phyloP scores from a whole-genome alignment of 768 basidiomycete species.

The Hygrophoropsis aurantiaca region DNA sequence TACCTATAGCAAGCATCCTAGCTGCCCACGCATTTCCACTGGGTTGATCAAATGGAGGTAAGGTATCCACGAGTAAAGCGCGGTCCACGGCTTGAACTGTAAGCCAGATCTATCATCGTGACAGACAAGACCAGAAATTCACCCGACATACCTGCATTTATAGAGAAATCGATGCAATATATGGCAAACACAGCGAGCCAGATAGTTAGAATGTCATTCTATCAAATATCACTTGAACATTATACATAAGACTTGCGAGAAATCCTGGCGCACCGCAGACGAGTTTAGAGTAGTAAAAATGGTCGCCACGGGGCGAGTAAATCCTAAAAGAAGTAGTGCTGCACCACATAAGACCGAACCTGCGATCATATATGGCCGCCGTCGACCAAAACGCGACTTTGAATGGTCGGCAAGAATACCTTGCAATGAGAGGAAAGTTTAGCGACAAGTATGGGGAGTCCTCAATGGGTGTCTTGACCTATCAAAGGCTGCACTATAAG shows the following conservation, averaged over 20 bases:
- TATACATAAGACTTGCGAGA: background rate
- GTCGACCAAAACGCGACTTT: slow-evolving; percentile 78
- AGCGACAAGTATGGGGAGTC: background rate
- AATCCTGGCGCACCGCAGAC: slow-evolving; percentile 27
- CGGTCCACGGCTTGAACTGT: slow-evolving; percentile 88
- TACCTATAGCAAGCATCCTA: slow-evolving; percentile 85
- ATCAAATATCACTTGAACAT: background rate
- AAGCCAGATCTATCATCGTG: background rate
- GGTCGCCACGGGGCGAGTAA: slow-evolving; percentile 66
- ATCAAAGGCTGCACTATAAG: slow-evolving; percentile 90
- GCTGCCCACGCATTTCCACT: slow-evolving; percentile 94
- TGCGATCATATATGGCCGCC: slow-evolving; percentile 82
- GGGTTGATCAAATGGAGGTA: slow-evolving; percentile 75
- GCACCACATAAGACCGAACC: slow-evolving; percentile 65
- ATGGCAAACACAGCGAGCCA: slow-evolving; percentile 74
- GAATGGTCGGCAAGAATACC: slow-evolving; percentile 81
- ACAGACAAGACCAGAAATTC: background rate
- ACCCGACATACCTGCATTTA: slow-evolving; percentile 47
- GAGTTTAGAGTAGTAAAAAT: slow-evolving; percentile 39
- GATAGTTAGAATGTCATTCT: slow-evolving; percentile 72
- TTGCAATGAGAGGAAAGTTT: slow-evolving; percentile 6
- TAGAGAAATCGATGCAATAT: slow-evolving; percentile 65
- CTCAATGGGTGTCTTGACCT: slow-evolving; percentile 39
- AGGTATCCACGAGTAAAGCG: slow-evolving; percentile 83
- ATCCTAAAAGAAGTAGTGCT: slow-evolving; percentile 83